These are phyloP conservation scores for Trametes elegans DNA, from an alignment of 768 basidiomycete genomes.

Conservation along the genomic window DNA sequence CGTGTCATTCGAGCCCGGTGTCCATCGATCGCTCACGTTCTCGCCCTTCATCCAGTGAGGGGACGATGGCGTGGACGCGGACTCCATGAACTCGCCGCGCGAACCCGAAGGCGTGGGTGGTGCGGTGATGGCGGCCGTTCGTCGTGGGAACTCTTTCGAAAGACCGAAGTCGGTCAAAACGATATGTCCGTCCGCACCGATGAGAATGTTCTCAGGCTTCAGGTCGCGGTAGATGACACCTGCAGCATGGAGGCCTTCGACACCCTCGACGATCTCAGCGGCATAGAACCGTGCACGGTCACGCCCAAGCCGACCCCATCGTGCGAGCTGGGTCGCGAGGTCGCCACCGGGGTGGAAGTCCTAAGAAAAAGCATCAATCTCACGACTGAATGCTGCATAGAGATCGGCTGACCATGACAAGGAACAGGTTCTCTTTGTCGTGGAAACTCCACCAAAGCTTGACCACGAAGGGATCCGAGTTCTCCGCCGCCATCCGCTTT, in stretches of 20 bases:
- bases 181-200: conserved; percentile 92
- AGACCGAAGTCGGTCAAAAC: conserved; percentile 97
- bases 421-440: conserved; percentile 94
- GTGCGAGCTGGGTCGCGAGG: conserved; percentile 93
- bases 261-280: conserved; percentile 94
- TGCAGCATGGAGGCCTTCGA: conserved; percentile 89
- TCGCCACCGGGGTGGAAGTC: conserved; percentile 97
- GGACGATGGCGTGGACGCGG: conserved; percentile 32
- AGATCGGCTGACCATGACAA: conserved; percentile 90
- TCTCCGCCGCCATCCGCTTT: conserved; percentile 88
- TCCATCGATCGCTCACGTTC: conserved; percentile 61
- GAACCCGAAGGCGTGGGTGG: conserved; percentile 57
- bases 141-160: conserved; percentile 84
- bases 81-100: conserved; percentile 52
- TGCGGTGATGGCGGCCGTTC: conserved; percentile 41
- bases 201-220: conserved; percentile 96
- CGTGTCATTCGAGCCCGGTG: conserved; percentile 52
- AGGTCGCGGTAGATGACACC: conserved; percentile 98
- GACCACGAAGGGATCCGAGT: conserved; percentile 91
- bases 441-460: conserved; percentile 98
- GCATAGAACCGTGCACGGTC: conserved; percentile 97
- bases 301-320: conserved; percentile 91
- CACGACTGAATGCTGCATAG: background rate
- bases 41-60: conserved; percentile 80
- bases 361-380: conserved; percentile 33